Conservation (phyloP, 1,284 basidiomycete species). For the Tylopilus sp. region DNA sequence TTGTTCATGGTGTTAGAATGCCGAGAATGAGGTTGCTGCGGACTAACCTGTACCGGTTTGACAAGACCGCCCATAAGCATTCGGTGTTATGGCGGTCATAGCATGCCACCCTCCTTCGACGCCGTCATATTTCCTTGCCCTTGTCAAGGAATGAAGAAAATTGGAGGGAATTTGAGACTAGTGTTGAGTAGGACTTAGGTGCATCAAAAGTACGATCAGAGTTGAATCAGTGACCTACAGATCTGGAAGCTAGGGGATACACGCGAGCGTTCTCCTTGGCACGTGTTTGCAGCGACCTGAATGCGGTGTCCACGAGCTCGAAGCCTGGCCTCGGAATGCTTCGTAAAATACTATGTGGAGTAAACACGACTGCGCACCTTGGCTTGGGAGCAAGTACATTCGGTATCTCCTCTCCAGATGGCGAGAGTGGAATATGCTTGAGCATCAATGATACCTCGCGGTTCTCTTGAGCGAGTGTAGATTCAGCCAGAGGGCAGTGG, state of each 20-base stretch:
- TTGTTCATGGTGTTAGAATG: too few species aligned
- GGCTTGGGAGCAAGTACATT: conserved; percentile 40
- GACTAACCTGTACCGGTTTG: too few species aligned
- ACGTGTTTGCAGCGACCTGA: conserved; percentile 44
- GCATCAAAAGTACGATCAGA: too few species aligned
- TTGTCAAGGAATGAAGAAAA: too few species aligned
- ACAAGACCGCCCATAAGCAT: too few species aligned
- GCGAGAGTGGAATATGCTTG: conserved; percentile 51
- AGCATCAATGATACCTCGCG: conserved; percentile 63
- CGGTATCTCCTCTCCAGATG: conserved; percentile 47
- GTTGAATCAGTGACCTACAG: conserved; percentile 52
- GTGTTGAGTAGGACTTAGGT: too few species aligned
- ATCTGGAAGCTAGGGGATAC: conserved; percentile 52
- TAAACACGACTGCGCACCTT: conserved; percentile 31
- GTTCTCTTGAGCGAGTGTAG: conserved; percentile 57
- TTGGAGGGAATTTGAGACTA: too few species aligned
- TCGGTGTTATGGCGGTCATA: too few species aligned
- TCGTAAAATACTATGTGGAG: conserved; percentile 42
- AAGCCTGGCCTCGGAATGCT: conserved; percentile 33
- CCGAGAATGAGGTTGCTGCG: too few species aligned
- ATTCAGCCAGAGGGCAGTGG: conserved; percentile 49
- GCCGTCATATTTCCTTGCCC: too few species aligned
- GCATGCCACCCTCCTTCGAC: too few species aligned
- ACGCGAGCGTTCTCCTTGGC: conserved; percentile 29
- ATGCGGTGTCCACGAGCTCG: conserved; percentile 45